These are phyloP conservation scores for Rhamnella rubrinervis DNA, from an alignment of 331 rosid genomes.

Conservation along the genomic window DNA sequence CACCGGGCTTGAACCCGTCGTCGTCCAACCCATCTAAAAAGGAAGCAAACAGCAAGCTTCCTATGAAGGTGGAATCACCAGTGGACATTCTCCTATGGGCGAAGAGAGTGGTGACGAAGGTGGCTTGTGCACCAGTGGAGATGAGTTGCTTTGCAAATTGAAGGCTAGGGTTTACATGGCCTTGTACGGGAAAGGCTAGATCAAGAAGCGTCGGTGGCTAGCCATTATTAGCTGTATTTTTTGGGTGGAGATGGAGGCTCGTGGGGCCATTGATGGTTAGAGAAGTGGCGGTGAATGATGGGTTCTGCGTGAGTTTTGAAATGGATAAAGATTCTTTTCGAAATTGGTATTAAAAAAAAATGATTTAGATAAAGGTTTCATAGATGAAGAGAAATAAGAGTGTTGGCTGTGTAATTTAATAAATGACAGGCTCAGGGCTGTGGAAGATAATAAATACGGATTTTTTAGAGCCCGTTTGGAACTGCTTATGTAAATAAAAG, in stretches of 20 bases:
- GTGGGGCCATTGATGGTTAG: background rate
- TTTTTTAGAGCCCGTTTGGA: too few relatives aligned
- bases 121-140: background rate
- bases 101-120: background rate
- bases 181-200: conserved; percentile 16
- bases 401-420: too few relatives aligned
- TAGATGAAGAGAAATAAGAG: too few relatives aligned
- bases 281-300: too few relatives aligned
- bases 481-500: too few relatives aligned
- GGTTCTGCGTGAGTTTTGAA: too few relatives aligned
- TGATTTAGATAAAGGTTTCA: too few relatives aligned
- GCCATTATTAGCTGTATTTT: background rate
- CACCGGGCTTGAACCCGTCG: conserved; percentile 20
- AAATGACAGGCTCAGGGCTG: too few relatives aligned
- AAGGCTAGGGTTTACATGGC: conserved; percentile 26
- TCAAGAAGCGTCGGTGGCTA: conserved; percentile 7
- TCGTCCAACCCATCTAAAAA: conserved; percentile 37
- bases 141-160: conserved; percentile 23
- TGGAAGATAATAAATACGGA: too few relatives aligned
- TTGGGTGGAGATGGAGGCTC: background rate
- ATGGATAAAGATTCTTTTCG: too few relatives aligned
- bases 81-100: conserved; percentile 5
- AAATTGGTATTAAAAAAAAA: too few relatives aligned
- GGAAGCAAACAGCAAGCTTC: conserved; percentile 16
- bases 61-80: background rate